Percentiles rank a stretch among this genome's conserved stretches.
These are phyloP conservation scores for Manihot esculenta DNA, from an alignment of 441 rosid genomes.

Conservation along the genomic window DNA sequence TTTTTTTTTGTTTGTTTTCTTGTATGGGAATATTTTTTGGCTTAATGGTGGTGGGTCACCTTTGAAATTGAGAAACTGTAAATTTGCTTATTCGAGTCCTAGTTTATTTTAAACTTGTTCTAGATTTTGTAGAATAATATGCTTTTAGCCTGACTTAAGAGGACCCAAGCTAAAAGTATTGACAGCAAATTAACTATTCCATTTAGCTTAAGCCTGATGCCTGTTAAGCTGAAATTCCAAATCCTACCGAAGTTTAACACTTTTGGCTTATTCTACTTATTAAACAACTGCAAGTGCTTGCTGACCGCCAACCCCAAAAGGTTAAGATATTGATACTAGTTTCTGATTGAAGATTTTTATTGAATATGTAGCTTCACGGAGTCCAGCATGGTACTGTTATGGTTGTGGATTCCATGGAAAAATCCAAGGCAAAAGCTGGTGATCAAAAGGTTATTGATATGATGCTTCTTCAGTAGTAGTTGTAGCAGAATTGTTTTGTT, in stretches of 20 bases:
- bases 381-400: conserved; percentile 43
- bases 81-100: conserved; percentile 4
- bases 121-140: conserved; percentile 11
- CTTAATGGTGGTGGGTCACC: conserved; percentile 34
- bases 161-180: background rate
- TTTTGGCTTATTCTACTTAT: background rate
- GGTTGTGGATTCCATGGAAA: conserved; percentile 59
- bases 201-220: background rate
- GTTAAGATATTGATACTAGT: background rate
- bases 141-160: too few relatives aligned
- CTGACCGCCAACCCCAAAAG: background rate
- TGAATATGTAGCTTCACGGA: conserved; percentile 34
- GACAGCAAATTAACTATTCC: background rate
- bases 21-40: conserved; percentile 23
- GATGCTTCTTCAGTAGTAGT: background rate
- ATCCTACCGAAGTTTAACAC: background rate
- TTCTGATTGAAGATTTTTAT: background rate
- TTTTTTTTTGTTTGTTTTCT: conserved; percentile 1
- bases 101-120: conserved; percentile 5
- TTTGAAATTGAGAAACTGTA: conserved; percentile 25
- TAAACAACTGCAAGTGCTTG: background rate
- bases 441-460: conserved; percentile 59
- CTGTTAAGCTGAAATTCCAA: background rate
- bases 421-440: conserved; percentile 51
- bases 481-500: background rate